Base-by-base conservation (phyloP, 305 asterid genomes). In the Ajuga reptans region DNA sequence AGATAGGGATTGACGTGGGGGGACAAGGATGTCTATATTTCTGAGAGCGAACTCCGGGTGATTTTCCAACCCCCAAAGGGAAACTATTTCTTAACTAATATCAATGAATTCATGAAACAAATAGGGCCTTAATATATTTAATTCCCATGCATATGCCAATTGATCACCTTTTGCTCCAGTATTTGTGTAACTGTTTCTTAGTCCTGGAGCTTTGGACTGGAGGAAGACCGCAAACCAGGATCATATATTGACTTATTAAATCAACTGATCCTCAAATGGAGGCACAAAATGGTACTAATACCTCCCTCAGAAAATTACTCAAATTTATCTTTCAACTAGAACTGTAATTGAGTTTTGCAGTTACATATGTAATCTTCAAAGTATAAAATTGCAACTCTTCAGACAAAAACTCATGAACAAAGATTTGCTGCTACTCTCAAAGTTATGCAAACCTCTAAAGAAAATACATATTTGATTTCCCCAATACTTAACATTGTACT, bases 381-480 rank as follows among this genome's bases (percentile, higher is more conserved):
- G 43, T 37, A 56, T 36, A 31, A 45, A 36, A 16, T n/a, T 58
- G 68, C 16, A 49, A 15, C 50, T 54, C 66, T 45, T 69, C 66
- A 6, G 29, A 69, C 37, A 18, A 49, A 14, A 58, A 47, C 5
- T 18, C 18, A 59, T 18, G 27, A 70, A 46, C 61, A 57, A 49
- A 56, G 21, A 37, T 18, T 7, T 37, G 31, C 6, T 37, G 10
- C 50, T 37, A 46, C 27, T 47, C 39, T 16, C 14, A 69, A 33
- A 31, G 50, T 18, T 21, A 33, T 31, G n/a, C 21, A 12, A 7
- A 6, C 18, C 51, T 14, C 46, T 6, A 1, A 31, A 3, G 6
- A 2, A 29, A 39, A 21, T 15, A 3, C 36, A 4, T 24, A 31
- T 64, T 17, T 17, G 9, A 58, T 50, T 36, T 17, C 66, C 50